Percentiles rank a stretch among this genome's conserved stretches.
Conservation (phyloP, 208 protist species). For the Porcisia deanei region DNA sequence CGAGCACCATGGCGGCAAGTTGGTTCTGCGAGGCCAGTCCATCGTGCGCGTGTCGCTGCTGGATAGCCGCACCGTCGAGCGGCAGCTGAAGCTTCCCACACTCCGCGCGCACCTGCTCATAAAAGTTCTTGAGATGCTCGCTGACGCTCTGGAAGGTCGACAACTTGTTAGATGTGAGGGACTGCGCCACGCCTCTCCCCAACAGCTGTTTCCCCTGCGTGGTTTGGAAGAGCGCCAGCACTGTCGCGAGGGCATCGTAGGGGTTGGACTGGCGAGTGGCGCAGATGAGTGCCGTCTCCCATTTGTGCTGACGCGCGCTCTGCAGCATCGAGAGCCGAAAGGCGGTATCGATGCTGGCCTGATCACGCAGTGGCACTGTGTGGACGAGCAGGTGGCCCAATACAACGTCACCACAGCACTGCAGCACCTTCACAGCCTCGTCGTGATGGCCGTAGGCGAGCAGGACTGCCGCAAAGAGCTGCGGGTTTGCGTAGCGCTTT, state of each 20-base stretch:
- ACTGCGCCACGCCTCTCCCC: conserved; percentile 28
- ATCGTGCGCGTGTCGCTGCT: conserved; percentile 80
- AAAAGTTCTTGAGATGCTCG: conserved; percentile 70
- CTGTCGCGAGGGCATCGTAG: conserved; percentile 71
- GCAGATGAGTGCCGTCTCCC: conserved; percentile 78
- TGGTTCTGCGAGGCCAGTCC: conserved; percentile 86
- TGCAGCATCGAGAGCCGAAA: conserved; percentile 81
- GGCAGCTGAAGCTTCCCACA: conserved; percentile 66
- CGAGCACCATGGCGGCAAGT: conserved; percentile 78
- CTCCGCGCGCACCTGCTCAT: conserved; percentile 64
- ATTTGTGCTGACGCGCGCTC: conserved; percentile 60
- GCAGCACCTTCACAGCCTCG: conserved; percentile 64
- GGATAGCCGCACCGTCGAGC: conserved; percentile 69
- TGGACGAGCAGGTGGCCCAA: conserved; percentile 80
- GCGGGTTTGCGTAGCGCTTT: conserved; percentile 50
- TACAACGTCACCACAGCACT: conserved; percentile 58
- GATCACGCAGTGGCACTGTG: conserved; percentile 77
- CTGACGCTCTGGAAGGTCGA: conserved; percentile 42
- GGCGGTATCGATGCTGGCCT: conserved; percentile 74
- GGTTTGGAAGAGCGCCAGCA: conserved; percentile 77
- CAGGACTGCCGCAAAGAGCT: conserved; percentile 64
- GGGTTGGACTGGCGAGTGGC: conserved; percentile 73
- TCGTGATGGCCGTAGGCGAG: conserved; percentile 69
- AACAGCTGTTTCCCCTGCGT: conserved; percentile 49
- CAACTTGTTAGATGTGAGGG: conserved; percentile 44